Evolutionary conservation across 805 yeast species (phyloP), one percentile per base, ranked within the genome.

Genomic region (Myxozyma vanderwaltii): DNA sequence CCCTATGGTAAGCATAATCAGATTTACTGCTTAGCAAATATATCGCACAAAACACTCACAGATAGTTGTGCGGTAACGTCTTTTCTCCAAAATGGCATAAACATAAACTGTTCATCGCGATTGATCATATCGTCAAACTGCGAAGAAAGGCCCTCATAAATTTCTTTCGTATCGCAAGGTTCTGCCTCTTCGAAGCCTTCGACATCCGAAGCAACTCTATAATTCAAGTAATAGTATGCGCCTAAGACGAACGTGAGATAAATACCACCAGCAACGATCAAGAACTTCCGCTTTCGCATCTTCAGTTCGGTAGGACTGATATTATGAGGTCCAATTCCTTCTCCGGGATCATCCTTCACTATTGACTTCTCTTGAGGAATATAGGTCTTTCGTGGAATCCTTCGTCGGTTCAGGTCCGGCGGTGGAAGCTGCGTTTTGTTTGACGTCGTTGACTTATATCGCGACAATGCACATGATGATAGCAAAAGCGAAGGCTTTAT

Each of bases 41-140:
- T 23, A n/a, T 38, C 38, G 17, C 24, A n/a, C 7, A 40, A 23
- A 23, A 24, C 6, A n/a, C 55, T 5, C 43, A 61, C 63, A 59
- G 40, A 40, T 33, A 60, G 40, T 27, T 68, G 62, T 79, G 77
- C 79, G 72, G 41, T 75, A 66, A 46, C 79, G 75, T 66, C 75
- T 68, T 54, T 69, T 73, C 65, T 79, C 81, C 78, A 85, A 75
- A 77, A 75, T 57, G 86, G 83, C 79, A 84, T 77, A 38, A 82
- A 74, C 56, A 84, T 78, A 15, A 84, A 79, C 49, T 83, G 69
- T 68, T 87, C 94, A 71, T 88, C 94, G 75, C 84, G 77, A 67
- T 86, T 84, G 64, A 92, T 88, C 58, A 85, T 91, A 39, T 79
- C 77, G 71, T 92, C 99, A 71, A 92, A 92, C 4, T 82, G 86